These are phyloP conservation scores for Aristolochia fimbriata DNA, from an alignment of 164 flowering plant species.

Conservation along the genomic window DNA sequence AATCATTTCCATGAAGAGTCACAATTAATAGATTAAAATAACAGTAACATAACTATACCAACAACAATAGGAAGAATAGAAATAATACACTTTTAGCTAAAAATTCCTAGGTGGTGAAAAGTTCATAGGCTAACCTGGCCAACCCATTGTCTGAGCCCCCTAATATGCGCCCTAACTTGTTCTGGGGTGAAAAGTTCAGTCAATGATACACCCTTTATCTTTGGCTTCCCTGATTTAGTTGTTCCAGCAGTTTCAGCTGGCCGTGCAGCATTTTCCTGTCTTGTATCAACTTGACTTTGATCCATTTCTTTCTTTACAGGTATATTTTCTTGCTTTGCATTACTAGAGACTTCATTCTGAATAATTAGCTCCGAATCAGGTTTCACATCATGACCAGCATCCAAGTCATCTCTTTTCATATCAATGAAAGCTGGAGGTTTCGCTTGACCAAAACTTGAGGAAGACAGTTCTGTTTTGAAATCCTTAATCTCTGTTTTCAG, in stretches of 20 bases:
- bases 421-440: slow-evolving; percentile 23
- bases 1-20: neutral
- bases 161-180: slow-evolving; percentile 79
- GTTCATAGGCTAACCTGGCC: slow-evolving; percentile 64
- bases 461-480: slow-evolving; percentile 32
- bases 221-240: slow-evolving; percentile 86
- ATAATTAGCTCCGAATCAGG: slow-evolving; percentile 24
- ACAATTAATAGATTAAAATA: neutral
- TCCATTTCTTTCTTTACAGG: slow-evolving; percentile 16
- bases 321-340: slow-evolving; percentile 28
- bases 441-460: slow-evolving; percentile 23
- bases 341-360: slow-evolving; percentile 27
- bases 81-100: neutral
- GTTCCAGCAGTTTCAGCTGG: slow-evolving; percentile 34
- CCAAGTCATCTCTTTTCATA: slow-evolving; percentile 25
- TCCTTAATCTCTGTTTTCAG: slow-evolving; percentile 39
- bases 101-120: neutral
- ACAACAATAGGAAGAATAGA: neutral
- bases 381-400: slow-evolving; percentile 20
- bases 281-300: slow-evolving; percentile 10
- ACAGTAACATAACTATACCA: neutral
- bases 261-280: slow-evolving; percentile 30
- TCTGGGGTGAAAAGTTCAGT: slow-evolving; percentile 95
- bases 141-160: slow-evolving; percentile 93
- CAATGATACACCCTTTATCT: slow-evolving; percentile 87